A percentile compares a stretch with the other conserved stretches of the same genome.
Evolutionary conservation across 2,329 filamentous ascomycete species (phyloP).

Genomic region (Penicillium frequentans): DNA sequence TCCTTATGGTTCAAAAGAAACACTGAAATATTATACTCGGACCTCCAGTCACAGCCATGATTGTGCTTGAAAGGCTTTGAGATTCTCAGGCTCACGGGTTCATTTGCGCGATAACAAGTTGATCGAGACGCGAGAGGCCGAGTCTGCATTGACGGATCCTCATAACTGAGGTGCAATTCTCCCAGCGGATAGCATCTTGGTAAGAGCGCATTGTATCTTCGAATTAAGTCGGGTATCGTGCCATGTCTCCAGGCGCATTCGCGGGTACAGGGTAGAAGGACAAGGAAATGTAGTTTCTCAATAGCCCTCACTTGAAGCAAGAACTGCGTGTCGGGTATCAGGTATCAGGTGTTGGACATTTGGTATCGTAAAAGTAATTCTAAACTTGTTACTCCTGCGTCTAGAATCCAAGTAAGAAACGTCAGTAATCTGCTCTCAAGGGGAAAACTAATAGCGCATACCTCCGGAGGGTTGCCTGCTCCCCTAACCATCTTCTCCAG

Average conservation of each 20-base stretch:
- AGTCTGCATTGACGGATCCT: neutral
- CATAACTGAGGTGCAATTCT: neutral
- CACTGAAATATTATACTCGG: neutral
- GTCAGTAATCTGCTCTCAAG: neutral
- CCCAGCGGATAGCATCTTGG: neutral
- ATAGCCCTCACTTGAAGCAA: neutral
- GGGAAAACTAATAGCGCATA: slow-evolving; percentile 26
- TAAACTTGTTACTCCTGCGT: neutral
- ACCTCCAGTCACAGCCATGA: neutral
- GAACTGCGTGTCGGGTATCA: neutral
- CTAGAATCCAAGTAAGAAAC: neutral
- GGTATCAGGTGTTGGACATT: neutral
- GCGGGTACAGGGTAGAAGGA: neutral
- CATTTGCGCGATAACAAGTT: neutral
- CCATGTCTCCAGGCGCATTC: neutral
- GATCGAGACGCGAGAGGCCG: neutral
- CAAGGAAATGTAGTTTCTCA: neutral
- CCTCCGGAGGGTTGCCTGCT: slow-evolving; percentile 65
- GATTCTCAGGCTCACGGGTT: neutral
- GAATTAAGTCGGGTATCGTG: neutral
- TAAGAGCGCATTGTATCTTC: neutral
- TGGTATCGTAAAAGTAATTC: neutral
- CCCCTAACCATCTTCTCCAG: slow-evolving; percentile 73
- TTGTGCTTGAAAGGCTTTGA: neutral
- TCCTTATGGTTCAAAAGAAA: neutral